Conservation (phyloP, 352 stramenopile species). For the Pythium pyrilobum region DNA sequence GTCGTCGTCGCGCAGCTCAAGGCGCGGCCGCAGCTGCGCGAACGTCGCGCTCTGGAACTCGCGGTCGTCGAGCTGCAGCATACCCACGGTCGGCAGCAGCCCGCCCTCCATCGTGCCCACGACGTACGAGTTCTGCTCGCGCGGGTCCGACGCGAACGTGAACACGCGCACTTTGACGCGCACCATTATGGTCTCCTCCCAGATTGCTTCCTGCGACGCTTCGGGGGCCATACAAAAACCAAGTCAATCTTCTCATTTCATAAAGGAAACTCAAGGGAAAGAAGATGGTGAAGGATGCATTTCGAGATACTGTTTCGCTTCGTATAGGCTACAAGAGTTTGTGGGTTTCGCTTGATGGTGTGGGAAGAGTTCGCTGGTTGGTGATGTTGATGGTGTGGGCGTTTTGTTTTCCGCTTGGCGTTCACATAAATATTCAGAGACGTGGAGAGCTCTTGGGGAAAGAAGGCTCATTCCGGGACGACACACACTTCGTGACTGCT, state of each 20-base stretch:
- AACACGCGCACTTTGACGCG: constrained; percentile 76
- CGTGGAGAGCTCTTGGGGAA: background rate
- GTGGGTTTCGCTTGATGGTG: background rate
- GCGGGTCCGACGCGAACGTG: constrained; percentile 62
- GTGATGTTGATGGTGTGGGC: too few relatives aligned
- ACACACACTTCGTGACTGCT: background rate
- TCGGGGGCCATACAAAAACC: too few relatives aligned
- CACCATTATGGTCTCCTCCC: too few relatives aligned
- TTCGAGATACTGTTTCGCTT: background rate
- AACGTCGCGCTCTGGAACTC: constrained; percentile 55
- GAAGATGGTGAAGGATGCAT: background rate
- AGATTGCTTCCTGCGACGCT: too few relatives aligned
- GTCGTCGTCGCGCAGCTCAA: constrained; percentile 61
- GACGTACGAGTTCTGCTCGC: constrained; percentile 71
- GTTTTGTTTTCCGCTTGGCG: too few relatives aligned
- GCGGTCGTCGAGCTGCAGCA: constrained; percentile 54
- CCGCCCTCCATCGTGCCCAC: constrained; percentile 61
- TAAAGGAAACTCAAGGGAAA: background rate
- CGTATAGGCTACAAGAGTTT: background rate
- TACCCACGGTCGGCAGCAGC: constrained; percentile 56
- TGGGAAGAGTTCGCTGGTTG: too few relatives aligned
- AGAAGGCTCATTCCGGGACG: background rate
- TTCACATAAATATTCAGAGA: constrained; percentile 7
- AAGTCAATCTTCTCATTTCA: too few relatives aligned
- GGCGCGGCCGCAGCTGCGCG: constrained; percentile 46